phyloP scores from a whole-genome alignment of 2,329 filamentous ascomycete genomes.

The Sporothrix inflata region DNA sequence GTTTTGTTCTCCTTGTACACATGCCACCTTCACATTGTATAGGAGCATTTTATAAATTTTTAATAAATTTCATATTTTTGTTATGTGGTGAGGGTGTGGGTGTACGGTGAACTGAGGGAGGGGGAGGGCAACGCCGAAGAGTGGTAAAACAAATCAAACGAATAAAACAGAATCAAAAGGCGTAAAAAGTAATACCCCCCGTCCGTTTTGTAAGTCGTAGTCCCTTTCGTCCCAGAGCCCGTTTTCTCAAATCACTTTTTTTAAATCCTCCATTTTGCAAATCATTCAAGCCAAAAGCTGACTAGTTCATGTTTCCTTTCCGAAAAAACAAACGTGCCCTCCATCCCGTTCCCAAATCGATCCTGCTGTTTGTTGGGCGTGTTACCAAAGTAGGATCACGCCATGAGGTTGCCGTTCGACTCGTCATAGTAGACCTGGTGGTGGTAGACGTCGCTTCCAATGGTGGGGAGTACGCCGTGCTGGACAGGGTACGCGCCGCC shows the following conservation, averaged over 20 bases:
- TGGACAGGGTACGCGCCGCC: not conserved
- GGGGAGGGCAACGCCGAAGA: slow-evolving; percentile 22
- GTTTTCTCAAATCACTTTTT: slow-evolving; percentile 8
- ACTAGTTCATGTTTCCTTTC: not conserved
- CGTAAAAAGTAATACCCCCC: not conserved
- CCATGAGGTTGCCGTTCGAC: not conserved
- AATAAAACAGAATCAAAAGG: not conserved
- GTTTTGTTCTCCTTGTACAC: too few species aligned
- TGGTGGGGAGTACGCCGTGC: not conserved
- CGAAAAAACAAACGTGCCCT: not conserved
- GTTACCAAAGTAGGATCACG: not conserved
- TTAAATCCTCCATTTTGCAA: not conserved
- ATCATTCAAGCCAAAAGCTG: not conserved
- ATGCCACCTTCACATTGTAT: not conserved
- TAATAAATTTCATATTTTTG: slow-evolving; percentile 15
- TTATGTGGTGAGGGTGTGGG: slow-evolving; percentile 9
- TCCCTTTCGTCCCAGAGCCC: slow-evolving; percentile 12
- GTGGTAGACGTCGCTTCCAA: not conserved
- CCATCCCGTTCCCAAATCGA: not conserved
- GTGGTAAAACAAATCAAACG: slow-evolving; percentile 5
- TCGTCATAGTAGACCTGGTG: slow-evolving; percentile 7
- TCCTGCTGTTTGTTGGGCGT: not conserved
- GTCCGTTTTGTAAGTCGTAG: not conserved
- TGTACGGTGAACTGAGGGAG: not conserved
- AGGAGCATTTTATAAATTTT: slow-evolving; percentile 8